These are phyloP conservation scores for Aspergillus thermomutatus DNA, from an alignment of 2,329 filamentous ascomycete genomes.

Conservation along the genomic window DNA sequence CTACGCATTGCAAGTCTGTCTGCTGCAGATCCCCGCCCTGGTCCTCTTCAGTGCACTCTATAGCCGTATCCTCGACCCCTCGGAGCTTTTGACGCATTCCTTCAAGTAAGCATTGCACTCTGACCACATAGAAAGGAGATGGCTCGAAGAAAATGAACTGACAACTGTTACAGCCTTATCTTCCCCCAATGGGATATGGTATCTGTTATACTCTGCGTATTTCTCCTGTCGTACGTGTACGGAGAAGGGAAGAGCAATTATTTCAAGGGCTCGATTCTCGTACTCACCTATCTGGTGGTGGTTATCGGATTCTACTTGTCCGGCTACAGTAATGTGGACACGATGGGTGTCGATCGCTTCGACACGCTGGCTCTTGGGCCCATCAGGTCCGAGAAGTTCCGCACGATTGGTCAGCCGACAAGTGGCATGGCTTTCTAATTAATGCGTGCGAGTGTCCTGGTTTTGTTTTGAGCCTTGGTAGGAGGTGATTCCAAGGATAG, in stretches of 20 bases:
- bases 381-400: conserved; percentile 33
- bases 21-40: conserved; percentile 88
- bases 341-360: conserved; percentile 46
- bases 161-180: conserved; percentile 59
- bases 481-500: not conserved
- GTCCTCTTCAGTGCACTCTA: conserved; percentile 86
- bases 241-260: conserved; percentile 99
- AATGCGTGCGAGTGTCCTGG: not conserved
- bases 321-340: conserved; percentile 55
- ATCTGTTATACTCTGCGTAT: conserved; percentile 91
- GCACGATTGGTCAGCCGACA: conserved; percentile 39
- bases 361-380: conserved; percentile 45
- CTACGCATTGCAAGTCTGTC: conserved; percentile 92
- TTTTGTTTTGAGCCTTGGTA: conserved; percentile 1
- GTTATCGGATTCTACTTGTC: conserved; percentile 89
- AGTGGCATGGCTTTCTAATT: conserved; percentile 36
- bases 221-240: conserved; percentile 95
- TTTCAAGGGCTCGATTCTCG: conserved; percentile 95
- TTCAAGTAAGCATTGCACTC: conserved; percentile 46
- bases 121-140: not conserved
- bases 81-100: conserved; percentile 50
- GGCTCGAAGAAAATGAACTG: not conserved
- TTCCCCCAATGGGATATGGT: conserved; percentile 99
- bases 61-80: conserved; percentile 53
- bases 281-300: conserved; percentile 90